phyloP scores from a whole-genome alignment of 2,329 filamentous ascomycete species.

The Magnaporthiopsis incrustans region DNA sequence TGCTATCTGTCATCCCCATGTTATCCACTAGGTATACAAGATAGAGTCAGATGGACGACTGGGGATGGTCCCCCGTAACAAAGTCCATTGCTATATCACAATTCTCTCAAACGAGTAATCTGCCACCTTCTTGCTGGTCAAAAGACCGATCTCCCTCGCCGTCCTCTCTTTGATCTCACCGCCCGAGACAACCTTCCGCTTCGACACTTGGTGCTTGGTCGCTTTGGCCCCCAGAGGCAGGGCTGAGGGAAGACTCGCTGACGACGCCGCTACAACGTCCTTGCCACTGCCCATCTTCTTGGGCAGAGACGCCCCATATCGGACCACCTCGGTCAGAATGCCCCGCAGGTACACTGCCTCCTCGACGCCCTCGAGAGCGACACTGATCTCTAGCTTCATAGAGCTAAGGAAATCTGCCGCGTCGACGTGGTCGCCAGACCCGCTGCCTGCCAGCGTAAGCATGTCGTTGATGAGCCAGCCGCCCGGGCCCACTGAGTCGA shows the following conservation, averaged over 20 bases:
- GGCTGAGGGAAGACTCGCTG: constrained; percentile 38
- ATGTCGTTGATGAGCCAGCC: constrained; percentile 64
- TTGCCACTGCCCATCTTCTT: constrained; percentile 8
- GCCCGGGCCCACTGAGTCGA: constrained; percentile 67
- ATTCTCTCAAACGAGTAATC: constrained; percentile 80
- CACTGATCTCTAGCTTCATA: constrained; percentile 61
- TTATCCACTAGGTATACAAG: too few species aligned
- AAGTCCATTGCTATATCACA: constrained; percentile 40
- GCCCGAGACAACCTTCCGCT: constrained; percentile 53
- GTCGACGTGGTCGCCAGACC: constrained; percentile 38
- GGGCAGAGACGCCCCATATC: constrained; percentile 35
- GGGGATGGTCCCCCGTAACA: neutral
- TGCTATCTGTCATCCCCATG: neutral
- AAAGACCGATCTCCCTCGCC: constrained; percentile 64
- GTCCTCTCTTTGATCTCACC: constrained; percentile 65
- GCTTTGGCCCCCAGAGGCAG: constrained; percentile 69
- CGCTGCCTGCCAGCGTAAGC: constrained; percentile 28
- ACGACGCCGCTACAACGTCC: constrained; percentile 21
- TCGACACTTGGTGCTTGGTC: constrained; percentile 36
- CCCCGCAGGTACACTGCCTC: constrained; percentile 59
- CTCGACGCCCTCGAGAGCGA: constrained; percentile 63
- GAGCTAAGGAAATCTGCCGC: constrained; percentile 56
- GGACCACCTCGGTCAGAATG: constrained; percentile 57
- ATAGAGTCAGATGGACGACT: neutral
- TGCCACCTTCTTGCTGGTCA: constrained; percentile 72